Conservation (phyloP, 108 stramenopile genomes). For the Chaetoceros muelleri region DNA sequence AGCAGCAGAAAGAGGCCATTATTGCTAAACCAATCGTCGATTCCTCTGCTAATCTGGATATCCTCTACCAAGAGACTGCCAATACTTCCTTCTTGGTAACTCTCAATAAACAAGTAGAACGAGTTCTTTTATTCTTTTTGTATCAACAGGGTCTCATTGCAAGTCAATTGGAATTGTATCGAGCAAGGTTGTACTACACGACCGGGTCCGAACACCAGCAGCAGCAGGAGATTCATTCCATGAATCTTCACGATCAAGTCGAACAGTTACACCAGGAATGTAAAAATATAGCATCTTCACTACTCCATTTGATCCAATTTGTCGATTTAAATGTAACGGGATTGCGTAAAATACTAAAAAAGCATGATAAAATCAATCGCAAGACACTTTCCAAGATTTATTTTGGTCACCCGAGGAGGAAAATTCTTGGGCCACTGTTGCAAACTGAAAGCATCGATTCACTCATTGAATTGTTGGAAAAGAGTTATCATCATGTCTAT, state of each 20-base stretch:
- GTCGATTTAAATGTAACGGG: conserved; percentile 52
- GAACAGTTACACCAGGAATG: conserved; percentile 11
- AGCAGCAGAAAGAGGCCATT: background rate
- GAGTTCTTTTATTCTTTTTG: background rate
- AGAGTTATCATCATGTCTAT: too few relatives aligned
- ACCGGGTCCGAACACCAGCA: too few relatives aligned
- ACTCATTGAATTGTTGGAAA: conserved; percentile 21
- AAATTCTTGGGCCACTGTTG: conserved; percentile 24
- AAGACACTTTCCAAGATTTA: background rate
- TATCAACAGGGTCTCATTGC: background rate
- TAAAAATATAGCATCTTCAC: conserved; percentile 24
- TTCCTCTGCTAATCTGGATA: background rate
- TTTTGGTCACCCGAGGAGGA: conserved; percentile 2
- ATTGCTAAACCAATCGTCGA: conserved; percentile 6
- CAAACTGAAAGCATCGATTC: conserved; percentile 22
- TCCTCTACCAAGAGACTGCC: background rate
- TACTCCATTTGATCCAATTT: conserved; percentile 44
- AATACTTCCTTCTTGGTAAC: background rate
- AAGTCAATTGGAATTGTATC: background rate
- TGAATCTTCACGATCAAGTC: conserved; percentile 8
- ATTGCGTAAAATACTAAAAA: conserved; percentile 72
- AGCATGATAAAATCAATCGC: conserved; percentile 62
- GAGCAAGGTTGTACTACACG: conserved; percentile 1
- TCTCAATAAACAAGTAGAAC: conserved; percentile 1
- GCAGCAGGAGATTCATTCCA: background rate